Percentiles rank a stretch among this genome's conserved stretches.
Evolutionary conservation across 139 green algal species (phyloP).

Genomic region (Closterium sp.): DNA sequence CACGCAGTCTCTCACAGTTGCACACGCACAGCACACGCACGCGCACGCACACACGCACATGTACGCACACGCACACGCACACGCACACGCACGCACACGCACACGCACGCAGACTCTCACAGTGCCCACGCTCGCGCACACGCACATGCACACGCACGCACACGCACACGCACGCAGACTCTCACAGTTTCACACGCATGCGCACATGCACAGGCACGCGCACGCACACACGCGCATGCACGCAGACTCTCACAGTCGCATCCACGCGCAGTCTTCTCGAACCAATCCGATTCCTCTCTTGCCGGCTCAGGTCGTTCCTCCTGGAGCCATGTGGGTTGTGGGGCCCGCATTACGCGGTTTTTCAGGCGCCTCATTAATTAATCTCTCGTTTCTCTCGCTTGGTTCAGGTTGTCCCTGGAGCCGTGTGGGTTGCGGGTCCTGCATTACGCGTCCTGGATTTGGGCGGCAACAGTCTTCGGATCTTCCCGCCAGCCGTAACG

Average conservation of each 20-base stretch:
- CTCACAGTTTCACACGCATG: background rate
- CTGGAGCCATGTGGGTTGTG: background rate
- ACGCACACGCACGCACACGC: background rate
- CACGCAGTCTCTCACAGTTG: no score
- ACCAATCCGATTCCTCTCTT: background rate
- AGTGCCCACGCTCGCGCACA: background rate
- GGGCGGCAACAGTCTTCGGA: constrained; percentile 11
- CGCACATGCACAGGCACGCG: background rate
- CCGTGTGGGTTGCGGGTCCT: constrained; percentile 17
- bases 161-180: background rate
- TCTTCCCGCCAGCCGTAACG: constrained; percentile 11
- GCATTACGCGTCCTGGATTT: constrained; percentile 25
- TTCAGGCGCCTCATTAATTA: background rate
- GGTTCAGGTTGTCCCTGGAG: constrained; percentile 19
- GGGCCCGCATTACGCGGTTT: background rate
- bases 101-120: background rate
- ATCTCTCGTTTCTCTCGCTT: background rate
- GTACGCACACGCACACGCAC: background rate
- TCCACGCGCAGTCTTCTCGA: background rate
- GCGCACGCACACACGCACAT: background rate
- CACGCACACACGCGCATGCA: background rate
- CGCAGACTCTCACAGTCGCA: background rate
- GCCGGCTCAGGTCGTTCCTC: background rate
- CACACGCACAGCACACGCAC: background rate
- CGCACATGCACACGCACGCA: background rate